phyloP scores from a whole-genome alignment of 2,329 filamentous ascomycete genomes.

The Beauveria sp. region DNA sequence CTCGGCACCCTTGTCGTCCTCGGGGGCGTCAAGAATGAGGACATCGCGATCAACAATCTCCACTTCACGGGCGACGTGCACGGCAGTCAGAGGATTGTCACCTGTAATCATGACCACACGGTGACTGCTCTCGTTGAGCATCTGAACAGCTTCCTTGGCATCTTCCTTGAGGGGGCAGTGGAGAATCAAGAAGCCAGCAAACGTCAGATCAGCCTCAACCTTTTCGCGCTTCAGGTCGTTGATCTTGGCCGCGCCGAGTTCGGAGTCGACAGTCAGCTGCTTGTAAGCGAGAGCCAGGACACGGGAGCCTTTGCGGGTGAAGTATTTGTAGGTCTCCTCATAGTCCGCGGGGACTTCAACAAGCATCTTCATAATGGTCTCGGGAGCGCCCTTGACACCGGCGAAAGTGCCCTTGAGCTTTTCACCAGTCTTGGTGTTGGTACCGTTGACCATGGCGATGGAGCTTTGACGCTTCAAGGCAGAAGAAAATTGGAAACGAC shows the following conservation, averaged over 20 bases:
- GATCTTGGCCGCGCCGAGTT: slow-evolving; percentile 76
- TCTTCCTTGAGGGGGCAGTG: slow-evolving; percentile 96
- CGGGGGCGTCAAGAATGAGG: slow-evolving; percentile 88
- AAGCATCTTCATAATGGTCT: slow-evolving; percentile 94
- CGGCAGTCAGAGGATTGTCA: slow-evolving; percentile 92
- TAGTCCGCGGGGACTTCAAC: slow-evolving; percentile 76
- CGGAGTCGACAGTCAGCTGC: slow-evolving; percentile 72
- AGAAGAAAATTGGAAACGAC: slow-evolving; percentile 97
- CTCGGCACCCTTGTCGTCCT: slow-evolving; percentile 74
- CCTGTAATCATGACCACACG: slow-evolving; percentile 99
- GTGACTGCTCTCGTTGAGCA: slow-evolving; percentile 98
- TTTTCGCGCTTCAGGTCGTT: slow-evolving; percentile 93
- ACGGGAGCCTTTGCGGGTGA: slow-evolving; percentile 89
- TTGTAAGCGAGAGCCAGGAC: slow-evolving; percentile 93
- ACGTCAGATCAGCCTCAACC: slow-evolving; percentile 74
- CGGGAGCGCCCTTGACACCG: slow-evolving; percentile 91
- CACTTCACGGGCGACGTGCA: slow-evolving; percentile 90
- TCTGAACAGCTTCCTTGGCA: slow-evolving; percentile 84
- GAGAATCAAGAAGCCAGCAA: slow-evolving; percentile 91
- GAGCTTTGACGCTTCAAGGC: slow-evolving; percentile 94
- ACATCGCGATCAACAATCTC: slow-evolving; percentile 97
- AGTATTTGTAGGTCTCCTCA: slow-evolving; percentile 97
- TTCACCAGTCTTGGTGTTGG: slow-evolving; percentile 63
- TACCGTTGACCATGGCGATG: slow-evolving; percentile 71
- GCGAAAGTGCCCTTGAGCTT: slow-evolving; percentile 83